A percentile compares a stretch with the other conserved stretches of the same genome.
Evolutionary conservation across 495 filamentous ascomycete genomes (phyloP).

Genomic region (Lasiosphaeriaceae sp.): DNA sequence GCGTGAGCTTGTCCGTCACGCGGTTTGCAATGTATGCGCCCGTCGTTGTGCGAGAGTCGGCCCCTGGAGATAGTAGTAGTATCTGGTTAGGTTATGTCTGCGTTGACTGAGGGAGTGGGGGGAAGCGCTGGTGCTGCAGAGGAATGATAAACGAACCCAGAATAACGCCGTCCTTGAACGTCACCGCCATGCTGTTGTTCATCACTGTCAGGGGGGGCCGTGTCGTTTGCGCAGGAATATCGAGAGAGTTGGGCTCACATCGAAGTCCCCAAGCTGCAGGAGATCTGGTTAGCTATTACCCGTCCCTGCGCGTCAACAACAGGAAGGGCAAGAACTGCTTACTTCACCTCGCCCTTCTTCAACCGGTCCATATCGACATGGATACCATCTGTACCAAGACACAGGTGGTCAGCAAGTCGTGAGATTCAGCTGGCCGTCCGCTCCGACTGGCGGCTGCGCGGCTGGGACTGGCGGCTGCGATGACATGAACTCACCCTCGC

Average conservation of each 20-base stretch:
- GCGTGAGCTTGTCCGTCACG: constrained; percentile 98
- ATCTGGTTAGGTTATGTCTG: neutral
- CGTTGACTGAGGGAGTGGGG: neutral
- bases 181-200: constrained; percentile 73
- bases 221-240: neutral
- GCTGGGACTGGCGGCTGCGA: constrained; percentile 5
- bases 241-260: constrained; percentile 62
- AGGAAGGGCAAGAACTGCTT: constrained; percentile 28
- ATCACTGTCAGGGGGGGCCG: neutral
- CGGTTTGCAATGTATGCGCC: constrained; percentile 98
- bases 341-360: constrained; percentile 64
- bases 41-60: constrained; percentile 97
- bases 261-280: constrained; percentile 81
- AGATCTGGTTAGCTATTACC: constrained; percentile 14
- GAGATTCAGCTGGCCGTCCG: no score
- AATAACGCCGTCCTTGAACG: constrained; percentile 96
- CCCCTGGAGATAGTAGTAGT: constrained; percentile 51
- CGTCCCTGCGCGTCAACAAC: neutral
- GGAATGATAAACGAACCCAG: constrained; percentile 51
- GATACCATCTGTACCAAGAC: constrained; percentile 74
- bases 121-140: neutral
- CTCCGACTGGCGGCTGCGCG: neutral
- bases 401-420: constrained; percentile 16
- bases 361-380: constrained; percentile 94
- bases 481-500: constrained; percentile 55